Conservation (phyloP, 495 filamentous ascomycete genomes). For the Rhizodiscina lignyota region DNA sequence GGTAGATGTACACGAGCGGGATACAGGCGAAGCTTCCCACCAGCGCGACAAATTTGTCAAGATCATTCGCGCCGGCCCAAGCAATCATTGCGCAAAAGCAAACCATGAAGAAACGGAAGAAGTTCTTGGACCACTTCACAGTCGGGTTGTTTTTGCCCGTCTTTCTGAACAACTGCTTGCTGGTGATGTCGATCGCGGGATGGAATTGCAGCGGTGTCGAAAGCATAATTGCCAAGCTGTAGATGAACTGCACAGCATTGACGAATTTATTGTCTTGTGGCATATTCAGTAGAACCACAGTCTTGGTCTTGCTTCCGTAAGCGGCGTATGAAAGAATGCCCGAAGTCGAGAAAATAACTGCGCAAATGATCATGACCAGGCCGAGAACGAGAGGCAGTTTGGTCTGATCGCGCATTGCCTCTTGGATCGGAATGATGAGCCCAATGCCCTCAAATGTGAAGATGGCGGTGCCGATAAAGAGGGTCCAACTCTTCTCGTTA, state of each 20-base stretch:
- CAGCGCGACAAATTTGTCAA: constrained; percentile 92
- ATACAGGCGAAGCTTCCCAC: constrained; percentile 97
- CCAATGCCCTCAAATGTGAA: constrained; percentile 98
- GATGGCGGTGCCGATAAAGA: constrained; percentile 96
- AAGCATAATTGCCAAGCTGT: constrained; percentile 83
- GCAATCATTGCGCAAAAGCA: constrained; percentile 70
- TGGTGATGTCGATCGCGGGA: constrained; percentile 75
- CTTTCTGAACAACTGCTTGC: constrained; percentile 54
- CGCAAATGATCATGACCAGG: constrained; percentile 86
- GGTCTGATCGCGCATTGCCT: constrained; percentile 77
- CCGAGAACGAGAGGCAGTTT: constrained; percentile 80
- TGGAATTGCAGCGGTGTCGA: constrained; percentile 93
- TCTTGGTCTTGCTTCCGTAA: constrained; percentile 86
- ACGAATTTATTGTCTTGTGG: constrained; percentile 93
- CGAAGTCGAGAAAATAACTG: constrained; percentile 74
- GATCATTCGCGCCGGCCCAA: constrained; percentile 79
- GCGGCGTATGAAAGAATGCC: constrained; percentile 91
- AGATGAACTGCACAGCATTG: constrained; percentile 89
- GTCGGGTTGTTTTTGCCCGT: constrained; percentile 90
- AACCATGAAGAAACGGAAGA: constrained; percentile 84
- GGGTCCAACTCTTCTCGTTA: constrained; percentile 78
- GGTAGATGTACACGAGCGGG: constrained; percentile 93
- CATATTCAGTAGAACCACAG: constrained; percentile 86
- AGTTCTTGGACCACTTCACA: constrained; percentile 98
- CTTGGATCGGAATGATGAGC: constrained; percentile 96